Evolutionary conservation across 495 filamentous ascomycete species (phyloP).

Genomic region (Podospora bellae-mahoneyi): DNA sequence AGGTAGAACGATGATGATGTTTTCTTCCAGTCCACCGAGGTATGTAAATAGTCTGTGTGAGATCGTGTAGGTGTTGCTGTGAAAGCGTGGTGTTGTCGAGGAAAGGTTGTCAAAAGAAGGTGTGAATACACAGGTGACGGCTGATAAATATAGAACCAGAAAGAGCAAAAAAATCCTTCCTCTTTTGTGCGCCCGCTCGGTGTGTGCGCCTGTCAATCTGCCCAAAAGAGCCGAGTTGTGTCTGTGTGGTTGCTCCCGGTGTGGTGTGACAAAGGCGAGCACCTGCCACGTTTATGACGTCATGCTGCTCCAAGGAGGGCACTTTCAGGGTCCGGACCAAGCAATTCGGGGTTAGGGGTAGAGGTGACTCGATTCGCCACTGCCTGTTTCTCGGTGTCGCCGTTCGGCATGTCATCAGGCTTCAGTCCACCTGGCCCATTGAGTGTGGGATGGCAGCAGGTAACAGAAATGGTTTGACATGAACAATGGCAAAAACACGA

Average conservation of each 20-base stretch:
- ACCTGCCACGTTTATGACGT: neutral
- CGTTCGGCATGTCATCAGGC: too few species aligned
- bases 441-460: too few species aligned
- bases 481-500: too few species aligned
- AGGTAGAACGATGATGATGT: too few species aligned
- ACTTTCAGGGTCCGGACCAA: neutral
- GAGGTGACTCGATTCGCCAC: neutral
- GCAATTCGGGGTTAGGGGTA: neutral
- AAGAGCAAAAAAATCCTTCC: neutral
- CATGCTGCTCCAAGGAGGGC: neutral
- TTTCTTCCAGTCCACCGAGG: too few species aligned
- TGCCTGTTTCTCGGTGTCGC: neutral
- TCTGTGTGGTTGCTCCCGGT: neutral
- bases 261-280: neutral
- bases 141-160: conserved; percentile 1
- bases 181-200: neutral
- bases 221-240: neutral
- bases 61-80: too few species aligned
- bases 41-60: too few species aligned
- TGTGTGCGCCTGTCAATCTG: neutral
- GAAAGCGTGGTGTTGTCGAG: neutral
- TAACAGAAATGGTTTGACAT: too few species aligned
- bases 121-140: neutral
- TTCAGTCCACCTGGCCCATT: neutral
- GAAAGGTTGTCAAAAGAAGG: neutral